Conservation (phyloP, 2,329 filamentous ascomycete species). For the Macroventuria anomochaeta region DNA sequence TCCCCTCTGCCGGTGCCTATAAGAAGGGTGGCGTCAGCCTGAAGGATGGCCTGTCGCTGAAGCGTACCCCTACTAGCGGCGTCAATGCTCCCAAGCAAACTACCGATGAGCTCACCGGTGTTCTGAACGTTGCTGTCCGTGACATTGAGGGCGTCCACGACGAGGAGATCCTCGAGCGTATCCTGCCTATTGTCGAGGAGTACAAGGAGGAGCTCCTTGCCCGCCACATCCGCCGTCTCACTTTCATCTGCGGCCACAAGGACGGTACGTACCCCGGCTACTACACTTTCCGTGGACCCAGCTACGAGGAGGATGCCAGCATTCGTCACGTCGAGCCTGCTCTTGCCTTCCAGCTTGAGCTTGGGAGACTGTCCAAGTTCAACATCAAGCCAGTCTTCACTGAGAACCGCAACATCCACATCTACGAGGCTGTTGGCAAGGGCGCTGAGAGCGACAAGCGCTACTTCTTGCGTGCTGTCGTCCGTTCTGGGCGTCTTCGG, state of each 20-base stretch:
- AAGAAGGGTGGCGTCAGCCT: conserved; percentile 59
- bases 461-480: conserved; percentile 96
- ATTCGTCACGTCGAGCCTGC: conserved; percentile 98
- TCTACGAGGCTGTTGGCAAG: conserved; percentile 96
- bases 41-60: conserved; percentile 61
- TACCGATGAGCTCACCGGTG: conserved; percentile 83
- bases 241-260: conserved; percentile 93
- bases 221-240: conserved; percentile 84
- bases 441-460: conserved; percentile 95
- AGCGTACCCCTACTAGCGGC: conserved; percentile 64
- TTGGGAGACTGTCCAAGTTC: conserved; percentile 93
- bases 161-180: conserved; percentile 76
- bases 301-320: conserved; percentile 88
- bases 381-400: conserved; percentile 98
- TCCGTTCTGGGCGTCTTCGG: conserved; percentile 89
- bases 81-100: conserved; percentile 55
- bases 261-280: conserved; percentile 96
- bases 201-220: conserved; percentile 83
- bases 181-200: conserved; percentile 76
- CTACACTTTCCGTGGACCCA: conserved; percentile 95
- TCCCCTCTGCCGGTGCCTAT: conserved; percentile 66
- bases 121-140: conserved; percentile 89
- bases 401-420: conserved; percentile 98
- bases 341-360: conserved; percentile 97
- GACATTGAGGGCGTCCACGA: conserved; percentile 87